Evolutionary conservation across 495 filamentous ascomycete genomes (phyloP).

Genomic region (Penicillium verhagenii): DNA sequence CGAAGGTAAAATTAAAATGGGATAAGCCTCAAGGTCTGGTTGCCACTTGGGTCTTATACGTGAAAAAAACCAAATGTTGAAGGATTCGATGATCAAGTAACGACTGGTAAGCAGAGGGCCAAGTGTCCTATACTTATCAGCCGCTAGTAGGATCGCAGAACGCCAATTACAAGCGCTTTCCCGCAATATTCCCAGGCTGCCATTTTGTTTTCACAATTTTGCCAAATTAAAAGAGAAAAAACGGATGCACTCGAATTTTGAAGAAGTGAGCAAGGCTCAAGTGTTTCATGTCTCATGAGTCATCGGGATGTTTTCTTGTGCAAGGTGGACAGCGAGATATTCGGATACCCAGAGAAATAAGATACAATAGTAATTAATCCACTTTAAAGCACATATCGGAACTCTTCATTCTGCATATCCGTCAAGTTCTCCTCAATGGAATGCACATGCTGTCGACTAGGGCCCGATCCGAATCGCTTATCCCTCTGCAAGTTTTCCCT

Average conservation of each 20-base stretch:
- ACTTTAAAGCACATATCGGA: slow-evolving; percentile 1
- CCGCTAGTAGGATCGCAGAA: neutral
- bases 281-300: too few species aligned
- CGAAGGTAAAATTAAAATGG: neutral
- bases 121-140: neutral
- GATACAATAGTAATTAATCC: too few species aligned
- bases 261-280: too few species aligned
- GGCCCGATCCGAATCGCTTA: neutral
- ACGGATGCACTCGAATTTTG: too few species aligned
- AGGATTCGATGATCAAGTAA: neutral
- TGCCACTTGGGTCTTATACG: neutral
- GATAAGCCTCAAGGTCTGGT: too few species aligned
- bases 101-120: neutral
- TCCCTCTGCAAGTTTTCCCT: neutral
- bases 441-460: neutral
- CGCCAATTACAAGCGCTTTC: too few species aligned
- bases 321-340: too few species aligned
- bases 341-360: too few species aligned
- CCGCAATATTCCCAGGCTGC: too few species aligned
- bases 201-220: neutral
- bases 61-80: neutral
- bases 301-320: too few species aligned
- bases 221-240: too few species aligned
- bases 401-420: slow-evolving; percentile 1
- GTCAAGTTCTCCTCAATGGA: slow-evolving; percentile 8